Evolutionary conservation across 495 filamentous ascomycete species (phyloP), one percentile per base, ranked within the genome.

Genomic region (Hypoxylon fuscum): DNA sequence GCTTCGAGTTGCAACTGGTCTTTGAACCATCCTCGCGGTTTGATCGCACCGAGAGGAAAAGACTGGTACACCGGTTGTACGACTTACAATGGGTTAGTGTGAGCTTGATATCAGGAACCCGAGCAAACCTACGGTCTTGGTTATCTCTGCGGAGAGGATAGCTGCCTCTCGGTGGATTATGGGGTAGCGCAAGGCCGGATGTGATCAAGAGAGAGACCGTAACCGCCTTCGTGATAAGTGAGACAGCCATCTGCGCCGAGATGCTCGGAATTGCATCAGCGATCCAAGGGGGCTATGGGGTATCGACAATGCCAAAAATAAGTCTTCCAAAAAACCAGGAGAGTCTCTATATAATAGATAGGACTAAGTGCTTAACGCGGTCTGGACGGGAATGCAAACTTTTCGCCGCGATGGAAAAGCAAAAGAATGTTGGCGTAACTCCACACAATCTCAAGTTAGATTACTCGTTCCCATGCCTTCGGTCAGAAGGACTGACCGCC

Each of bases 11-110:
- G 55, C 18, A 89, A 54, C 55, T 89, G 81, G 53, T 84, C 79
- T 42, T 76, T 70, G n/a, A 88, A 71, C 87, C 87, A 89, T 35
- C 86, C 86, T 41, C 72, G 65, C 7, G 87, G 82, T 20, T 74
- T 81, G 54, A 89, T 83, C 18, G 80, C 72, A 21, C 86, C 85
- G 7, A 88, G 73, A 0, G 85, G 80, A 6, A 88, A 74, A 35
- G 82, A 78, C 47, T 72, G 62, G 37, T 65, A 66, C 12, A 72
- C 48, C 5, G 68, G 70, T 32, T 70, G 70, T 22, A 72, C 55
- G 9, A 72, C 70, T 72, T 18, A 5, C 1, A 27, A 50, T 12
- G 11, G 3, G 32, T 60, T 8, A 66, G 51, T 22, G 20, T 50
- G 49, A 27, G 40, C 15, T 35, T 12, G 2, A 48, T 15, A 34